These are phyloP conservation scores for Penicillium daleae DNA, from an alignment of 495 filamentous ascomycete species.

Conservation along the genomic window DNA sequence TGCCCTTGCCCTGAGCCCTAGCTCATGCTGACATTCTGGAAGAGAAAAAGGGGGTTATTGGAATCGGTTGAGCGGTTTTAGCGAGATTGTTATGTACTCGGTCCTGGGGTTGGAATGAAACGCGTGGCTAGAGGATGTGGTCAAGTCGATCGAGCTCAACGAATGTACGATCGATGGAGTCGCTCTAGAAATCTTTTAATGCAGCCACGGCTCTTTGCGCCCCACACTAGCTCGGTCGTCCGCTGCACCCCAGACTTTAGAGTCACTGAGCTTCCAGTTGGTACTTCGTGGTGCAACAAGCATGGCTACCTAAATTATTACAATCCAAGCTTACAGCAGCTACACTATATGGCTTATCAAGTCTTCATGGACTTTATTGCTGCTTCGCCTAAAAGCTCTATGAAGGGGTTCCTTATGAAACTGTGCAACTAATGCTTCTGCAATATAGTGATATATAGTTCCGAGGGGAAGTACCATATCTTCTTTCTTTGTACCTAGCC, in stretches of 20 bases:
- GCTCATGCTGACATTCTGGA: constrained; percentile 3
- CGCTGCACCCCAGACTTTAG: background rate
- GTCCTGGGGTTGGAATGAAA: background rate
- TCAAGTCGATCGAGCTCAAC: background rate
- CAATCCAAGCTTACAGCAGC: too few relatives aligned
- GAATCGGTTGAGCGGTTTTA: background rate
- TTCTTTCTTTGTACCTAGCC: too few relatives aligned
- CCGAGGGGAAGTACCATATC: too few relatives aligned
- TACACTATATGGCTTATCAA: too few relatives aligned
- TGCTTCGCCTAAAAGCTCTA: too few relatives aligned
- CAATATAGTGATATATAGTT: too few relatives aligned
- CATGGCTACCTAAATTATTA: too few relatives aligned
- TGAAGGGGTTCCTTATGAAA: too few relatives aligned
- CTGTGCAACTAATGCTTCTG: too few relatives aligned
- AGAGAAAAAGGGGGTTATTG: background rate
- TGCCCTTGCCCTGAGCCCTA: constrained; percentile 40
- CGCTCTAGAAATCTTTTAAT: background rate
- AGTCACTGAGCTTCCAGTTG: too few relatives aligned
- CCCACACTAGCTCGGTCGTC: background rate
- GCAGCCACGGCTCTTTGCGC: background rate
- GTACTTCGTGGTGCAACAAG: too few relatives aligned
- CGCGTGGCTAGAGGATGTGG: background rate
- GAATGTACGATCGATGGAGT: constrained; percentile 2
- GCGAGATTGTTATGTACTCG: background rate
- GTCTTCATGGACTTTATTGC: too few relatives aligned